Evolutionary conservation across 768 basidiomycete species (phyloP).

Genomic region (Trametes elegans): DNA sequence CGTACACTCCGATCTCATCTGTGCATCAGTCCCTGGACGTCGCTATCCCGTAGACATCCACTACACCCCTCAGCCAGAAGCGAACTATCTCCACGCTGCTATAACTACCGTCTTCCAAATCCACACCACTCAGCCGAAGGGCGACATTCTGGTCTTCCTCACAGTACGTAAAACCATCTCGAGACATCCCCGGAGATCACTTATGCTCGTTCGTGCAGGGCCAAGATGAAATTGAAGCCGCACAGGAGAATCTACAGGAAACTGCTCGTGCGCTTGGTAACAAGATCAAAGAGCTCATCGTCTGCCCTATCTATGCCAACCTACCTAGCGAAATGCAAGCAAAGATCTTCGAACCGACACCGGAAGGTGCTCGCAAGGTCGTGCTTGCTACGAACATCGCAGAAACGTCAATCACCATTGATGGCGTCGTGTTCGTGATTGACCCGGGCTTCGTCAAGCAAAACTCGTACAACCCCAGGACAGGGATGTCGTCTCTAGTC

Average conservation of each 20-base stretch:
- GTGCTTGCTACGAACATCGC: conserved; percentile 99
- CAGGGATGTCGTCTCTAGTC: conserved; percentile 95
- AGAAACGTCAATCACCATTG: conserved; percentile 99
- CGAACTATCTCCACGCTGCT: conserved; percentile 97
- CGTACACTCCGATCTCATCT: conserved; percentile 9
- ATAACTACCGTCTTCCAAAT: conserved; percentile 99
- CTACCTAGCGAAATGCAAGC: conserved; percentile 99
- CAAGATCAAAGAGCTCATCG: conserved; percentile 90
- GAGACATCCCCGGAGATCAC: background rate
- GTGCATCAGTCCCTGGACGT: conserved; percentile 81
- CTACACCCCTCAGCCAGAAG: conserved; percentile 98
- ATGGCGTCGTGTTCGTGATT: conserved; percentile 98
- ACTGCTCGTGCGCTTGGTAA: conserved; percentile 93
- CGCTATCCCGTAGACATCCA: conserved; percentile 98
- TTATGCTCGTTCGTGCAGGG: conserved; percentile 50
- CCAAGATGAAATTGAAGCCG: conserved; percentile 98
- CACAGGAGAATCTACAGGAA: conserved; percentile 94
- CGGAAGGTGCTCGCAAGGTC: conserved; percentile 93
- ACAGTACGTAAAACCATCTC: conserved; percentile 55
- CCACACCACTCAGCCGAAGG: conserved; percentile 96
- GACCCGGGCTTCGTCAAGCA: conserved; percentile 99
- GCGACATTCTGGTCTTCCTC: conserved; percentile 96
- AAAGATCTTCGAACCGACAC: conserved; percentile 99
- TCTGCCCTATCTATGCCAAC: conserved; percentile 98
- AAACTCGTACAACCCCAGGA: conserved; percentile 97